These are phyloP conservation scores for Clathrus columnatus DNA, from an alignment of 768 basidiomycete species.

Conservation along the genomic window DNA sequence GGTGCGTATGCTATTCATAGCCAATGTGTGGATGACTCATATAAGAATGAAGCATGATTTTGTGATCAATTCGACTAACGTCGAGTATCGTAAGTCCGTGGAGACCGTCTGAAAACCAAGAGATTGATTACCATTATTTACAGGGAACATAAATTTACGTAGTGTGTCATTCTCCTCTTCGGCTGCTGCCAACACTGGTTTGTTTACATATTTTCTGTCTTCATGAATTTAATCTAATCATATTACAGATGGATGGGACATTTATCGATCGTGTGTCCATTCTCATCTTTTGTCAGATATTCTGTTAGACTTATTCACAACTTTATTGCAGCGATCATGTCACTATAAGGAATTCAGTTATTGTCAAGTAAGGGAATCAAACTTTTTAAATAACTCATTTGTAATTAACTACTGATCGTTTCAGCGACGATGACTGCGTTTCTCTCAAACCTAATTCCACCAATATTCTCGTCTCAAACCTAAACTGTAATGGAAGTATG, in stretches of 20 bases:
- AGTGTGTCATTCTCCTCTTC: slow-evolving; percentile 38
- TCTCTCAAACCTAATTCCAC: slow-evolving; percentile 46
- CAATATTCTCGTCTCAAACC: slow-evolving; percentile 46
- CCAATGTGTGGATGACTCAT: too few species aligned
- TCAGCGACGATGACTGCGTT: slow-evolving; percentile 46
- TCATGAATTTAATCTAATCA: neutral
- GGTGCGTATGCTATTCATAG: too few species aligned
- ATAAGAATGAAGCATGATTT: slow-evolving; percentile 30
- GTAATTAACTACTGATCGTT: neutral
- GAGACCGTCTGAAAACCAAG: neutral
- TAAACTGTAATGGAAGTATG: slow-evolving; percentile 43
- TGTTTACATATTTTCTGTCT: neutral
- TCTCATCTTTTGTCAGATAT: neutral
- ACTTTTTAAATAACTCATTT: neutral
- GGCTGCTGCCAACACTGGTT: slow-evolving; percentile 37
- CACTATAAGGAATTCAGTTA: slow-evolving; percentile 8
- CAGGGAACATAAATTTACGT: slow-evolving; percentile 36
- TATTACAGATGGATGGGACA: slow-evolving; percentile 57
- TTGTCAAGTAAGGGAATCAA: slow-evolving; percentile 9
- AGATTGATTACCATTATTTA: neutral
- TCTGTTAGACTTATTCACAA: neutral
- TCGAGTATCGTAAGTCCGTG: slow-evolving; percentile 1
- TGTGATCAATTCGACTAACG: slow-evolving; percentile 27
- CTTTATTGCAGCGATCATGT: slow-evolving; percentile 9
- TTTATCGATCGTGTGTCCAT: slow-evolving; percentile 35